A percentile compares a stretch with the other conserved stretches of the same genome.
Conservation (phyloP, 2,329 filamentous ascomycete species). For the Thermomyces lanuginosus region DNA sequence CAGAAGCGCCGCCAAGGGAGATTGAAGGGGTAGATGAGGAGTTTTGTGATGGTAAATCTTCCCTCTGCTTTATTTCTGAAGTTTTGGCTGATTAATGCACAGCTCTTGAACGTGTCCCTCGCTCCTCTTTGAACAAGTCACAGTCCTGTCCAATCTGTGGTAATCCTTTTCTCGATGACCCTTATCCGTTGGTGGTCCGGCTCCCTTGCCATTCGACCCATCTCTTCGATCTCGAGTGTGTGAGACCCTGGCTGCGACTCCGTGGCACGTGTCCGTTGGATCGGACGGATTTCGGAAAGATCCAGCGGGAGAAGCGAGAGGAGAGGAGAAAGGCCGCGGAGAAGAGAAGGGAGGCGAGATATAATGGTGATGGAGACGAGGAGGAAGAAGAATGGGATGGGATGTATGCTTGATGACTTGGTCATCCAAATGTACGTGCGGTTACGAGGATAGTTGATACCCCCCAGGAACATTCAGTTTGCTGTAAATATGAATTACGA, state of each 20-base stretch:
- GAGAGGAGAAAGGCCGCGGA: slow-evolving; percentile 37
- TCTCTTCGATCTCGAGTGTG: slow-evolving; percentile 49
- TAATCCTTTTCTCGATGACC: slow-evolving; percentile 45
- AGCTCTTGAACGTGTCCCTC: slow-evolving; percentile 44
- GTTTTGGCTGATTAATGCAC: neutral
- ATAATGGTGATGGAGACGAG: slow-evolving; percentile 19
- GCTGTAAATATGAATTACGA: too few species aligned
- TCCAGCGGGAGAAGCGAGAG: slow-evolving; percentile 35
- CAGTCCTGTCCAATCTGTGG: slow-evolving; percentile 45
- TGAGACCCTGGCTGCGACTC: slow-evolving; percentile 47
- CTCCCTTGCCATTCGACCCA: slow-evolving; percentile 47
- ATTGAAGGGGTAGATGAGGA: slow-evolving; percentile 45
- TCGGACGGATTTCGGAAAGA: slow-evolving; percentile 41
- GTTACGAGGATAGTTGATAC: too few species aligned
- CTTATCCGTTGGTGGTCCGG: slow-evolving; percentile 47
- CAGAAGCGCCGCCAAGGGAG: slow-evolving; percentile 43
- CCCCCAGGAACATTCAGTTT: too few species aligned
- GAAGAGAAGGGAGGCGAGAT: slow-evolving; percentile 18
- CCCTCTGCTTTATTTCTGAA: neutral
- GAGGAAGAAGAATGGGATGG: slow-evolving; percentile 34
- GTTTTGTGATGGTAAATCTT: slow-evolving; percentile 36
- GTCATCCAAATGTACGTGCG: too few species aligned
- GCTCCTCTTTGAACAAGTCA: slow-evolving; percentile 35
- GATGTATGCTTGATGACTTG: slow-evolving; percentile 25
- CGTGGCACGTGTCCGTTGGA: slow-evolving; percentile 49